Conservation (phyloP, 257 asterid species). For the Primulina tabacum region DNA sequence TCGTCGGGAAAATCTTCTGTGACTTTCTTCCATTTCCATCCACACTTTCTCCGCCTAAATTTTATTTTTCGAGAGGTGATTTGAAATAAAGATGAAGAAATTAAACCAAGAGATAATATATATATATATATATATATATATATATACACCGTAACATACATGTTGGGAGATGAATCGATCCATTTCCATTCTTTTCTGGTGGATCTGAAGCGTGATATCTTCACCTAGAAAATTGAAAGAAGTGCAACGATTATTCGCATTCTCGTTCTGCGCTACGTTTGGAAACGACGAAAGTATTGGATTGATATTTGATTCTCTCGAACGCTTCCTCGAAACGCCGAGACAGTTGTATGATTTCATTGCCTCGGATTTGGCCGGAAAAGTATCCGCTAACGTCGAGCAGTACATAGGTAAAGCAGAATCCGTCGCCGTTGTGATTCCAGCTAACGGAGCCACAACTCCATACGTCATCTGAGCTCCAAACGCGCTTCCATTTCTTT, state of each 20-base stretch:
- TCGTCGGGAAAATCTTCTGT: constrained; percentile 35
- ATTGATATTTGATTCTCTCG: constrained; percentile 35
- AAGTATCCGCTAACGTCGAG: constrained; percentile 32
- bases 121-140: too few species aligned
- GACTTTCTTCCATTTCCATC: constrained; percentile 43
- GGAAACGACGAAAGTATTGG: constrained; percentile 20
- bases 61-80: background rate
- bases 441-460: constrained; percentile 23
- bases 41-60: constrained; percentile 48
- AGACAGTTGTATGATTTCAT: constrained; percentile 47
- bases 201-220: constrained; percentile 38
- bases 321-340: constrained; percentile 40
- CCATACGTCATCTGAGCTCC: constrained; percentile 11
- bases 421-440: background rate
- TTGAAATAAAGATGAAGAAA: background rate
- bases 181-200: constrained; percentile 43
- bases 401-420: constrained; percentile 20
- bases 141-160: constrained; percentile 27
- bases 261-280: constrained; percentile 18
- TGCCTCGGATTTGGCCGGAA: constrained; percentile 40
- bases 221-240: constrained; percentile 31
- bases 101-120: too few species aligned
- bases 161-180: constrained; percentile 48
- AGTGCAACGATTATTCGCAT: background rate
- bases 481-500: constrained; percentile 25